These are phyloP conservation scores for Lasiosphaeris hirsuta DNA, from an alignment of 495 filamentous ascomycete genomes.

Conservation along the genomic window DNA sequence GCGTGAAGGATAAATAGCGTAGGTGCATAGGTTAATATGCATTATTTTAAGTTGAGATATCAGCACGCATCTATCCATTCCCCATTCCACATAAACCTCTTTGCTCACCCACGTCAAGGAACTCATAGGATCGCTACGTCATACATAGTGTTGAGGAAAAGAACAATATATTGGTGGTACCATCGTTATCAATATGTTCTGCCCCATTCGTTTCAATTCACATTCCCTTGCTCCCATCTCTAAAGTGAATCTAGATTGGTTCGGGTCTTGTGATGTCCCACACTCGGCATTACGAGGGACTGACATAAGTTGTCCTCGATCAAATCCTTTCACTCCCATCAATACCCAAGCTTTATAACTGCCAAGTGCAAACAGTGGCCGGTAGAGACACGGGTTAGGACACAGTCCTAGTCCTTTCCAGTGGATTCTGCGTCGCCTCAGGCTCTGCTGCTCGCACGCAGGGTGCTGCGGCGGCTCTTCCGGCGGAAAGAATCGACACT, in stretches of 20 bases:
- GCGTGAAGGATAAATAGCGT: no score
- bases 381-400: background rate
- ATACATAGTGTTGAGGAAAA: no score
- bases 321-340: background rate
- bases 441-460: background rate
- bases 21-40: no score
- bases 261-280: conserved; percentile 3
- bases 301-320: conserved; percentile 4
- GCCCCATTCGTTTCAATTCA: no score
- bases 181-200: no score
- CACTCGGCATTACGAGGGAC: conserved; percentile 16
- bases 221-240: background rate
- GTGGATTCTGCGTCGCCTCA: conserved; percentile 9
- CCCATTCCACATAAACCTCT: no score
- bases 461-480: conserved; percentile 4
- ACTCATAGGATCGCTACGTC: no score
- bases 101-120: no score
- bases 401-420: background rate
- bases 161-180: no score
- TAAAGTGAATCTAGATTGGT: background rate
- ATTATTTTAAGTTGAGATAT: no score
- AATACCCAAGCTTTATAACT: background rate
- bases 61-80: no score
- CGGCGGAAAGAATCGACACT: conserved; percentile 5
- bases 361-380: no score